Evolutionary conservation across 768 basidiomycete species (phyloP).

Genomic region (Lactifluus subvellereus): DNA sequence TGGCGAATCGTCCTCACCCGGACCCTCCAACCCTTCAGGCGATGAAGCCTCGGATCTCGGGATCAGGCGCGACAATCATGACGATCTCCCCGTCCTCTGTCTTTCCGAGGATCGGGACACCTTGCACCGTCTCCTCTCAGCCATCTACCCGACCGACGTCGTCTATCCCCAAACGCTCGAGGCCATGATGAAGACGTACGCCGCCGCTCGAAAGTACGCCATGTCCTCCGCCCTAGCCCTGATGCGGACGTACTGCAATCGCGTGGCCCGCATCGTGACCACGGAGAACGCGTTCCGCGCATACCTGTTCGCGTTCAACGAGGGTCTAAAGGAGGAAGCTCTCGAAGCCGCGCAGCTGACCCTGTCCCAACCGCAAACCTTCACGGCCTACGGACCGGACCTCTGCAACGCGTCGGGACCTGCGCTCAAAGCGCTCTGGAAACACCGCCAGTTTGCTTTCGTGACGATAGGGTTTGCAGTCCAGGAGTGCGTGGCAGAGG

Average conservation of each 20-base stretch:
- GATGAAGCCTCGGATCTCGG: background rate
- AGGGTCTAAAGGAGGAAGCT: conserved; percentile 2
- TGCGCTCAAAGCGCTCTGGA: conserved; percentile 7
- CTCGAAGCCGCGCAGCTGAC: conserved; percentile 1
- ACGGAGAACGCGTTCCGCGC: conserved; percentile 3
- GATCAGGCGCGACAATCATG: background rate
- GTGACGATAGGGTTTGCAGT: background rate
- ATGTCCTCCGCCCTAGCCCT: background rate
- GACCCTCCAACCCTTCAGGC: background rate
- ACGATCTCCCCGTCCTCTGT: background rate
- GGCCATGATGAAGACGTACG: conserved; percentile 6
- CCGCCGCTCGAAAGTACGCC: background rate
- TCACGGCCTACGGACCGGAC: background rate
- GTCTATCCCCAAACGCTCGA: conserved; percentile 9
- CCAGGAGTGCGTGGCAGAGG: background rate
- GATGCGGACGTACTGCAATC: background rate
- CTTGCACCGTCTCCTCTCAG: conserved; percentile 11
- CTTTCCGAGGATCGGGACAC: conserved; percentile 12
- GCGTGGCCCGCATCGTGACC: background rate
- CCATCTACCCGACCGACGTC: conserved; percentile 12
- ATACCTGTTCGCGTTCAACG: conserved; percentile 1
- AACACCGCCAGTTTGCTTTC: background rate
- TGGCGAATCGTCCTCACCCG: background rate
- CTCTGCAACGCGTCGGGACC: conserved; percentile 2
- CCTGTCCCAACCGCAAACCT: background rate